These are phyloP conservation scores for Monilinia aucupariae DNA, from an alignment of 2,329 filamentous ascomycete genomes.

Conservation along the genomic window DNA sequence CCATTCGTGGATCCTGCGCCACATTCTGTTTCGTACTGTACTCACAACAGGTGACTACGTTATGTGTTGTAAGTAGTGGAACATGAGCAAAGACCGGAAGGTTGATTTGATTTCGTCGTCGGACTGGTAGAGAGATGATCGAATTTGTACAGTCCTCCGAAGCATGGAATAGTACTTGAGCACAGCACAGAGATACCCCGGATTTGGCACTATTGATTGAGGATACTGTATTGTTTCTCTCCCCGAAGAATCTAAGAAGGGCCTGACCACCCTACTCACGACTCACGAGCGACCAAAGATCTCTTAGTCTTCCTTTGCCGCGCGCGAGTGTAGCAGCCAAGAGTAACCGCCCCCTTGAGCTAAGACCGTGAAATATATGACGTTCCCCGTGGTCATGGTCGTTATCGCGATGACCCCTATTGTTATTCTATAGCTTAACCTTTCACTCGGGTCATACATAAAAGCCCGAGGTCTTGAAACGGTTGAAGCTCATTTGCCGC, in stretches of 20 bases:
- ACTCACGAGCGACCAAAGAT: neutral
- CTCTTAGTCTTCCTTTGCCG: conserved; percentile 1
- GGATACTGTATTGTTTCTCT: neutral
- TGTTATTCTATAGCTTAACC: conserved; percentile 11
- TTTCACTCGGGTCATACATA: conserved; percentile 3
- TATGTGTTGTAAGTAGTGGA: conserved; percentile 12
- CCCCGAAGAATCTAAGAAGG: neutral
- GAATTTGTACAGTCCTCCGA: conserved; percentile 7
- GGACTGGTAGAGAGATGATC: neutral
- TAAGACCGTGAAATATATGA: conserved; percentile 4
- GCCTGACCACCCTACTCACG: neutral
- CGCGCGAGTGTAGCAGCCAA: conserved; percentile 15
- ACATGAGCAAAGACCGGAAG: too few relatives aligned
- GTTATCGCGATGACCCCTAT: conserved; percentile 5
- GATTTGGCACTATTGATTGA: conserved; percentile 14
- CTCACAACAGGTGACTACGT: neutral
- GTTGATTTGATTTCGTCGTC: too few relatives aligned
- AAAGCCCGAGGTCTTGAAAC: neutral
- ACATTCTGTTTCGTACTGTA: conserved; percentile 7
- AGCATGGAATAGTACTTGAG: neutral
- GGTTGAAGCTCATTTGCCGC: conserved; percentile 9
- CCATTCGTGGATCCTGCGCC: conserved; percentile 15
- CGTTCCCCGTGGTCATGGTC: neutral
- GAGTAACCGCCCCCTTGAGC: conserved; percentile 1
- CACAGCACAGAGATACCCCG: conserved; percentile 4